phyloP scores from a whole-genome alignment of 495 filamentous ascomycete genomes.

The Tuber brumale region DNA sequence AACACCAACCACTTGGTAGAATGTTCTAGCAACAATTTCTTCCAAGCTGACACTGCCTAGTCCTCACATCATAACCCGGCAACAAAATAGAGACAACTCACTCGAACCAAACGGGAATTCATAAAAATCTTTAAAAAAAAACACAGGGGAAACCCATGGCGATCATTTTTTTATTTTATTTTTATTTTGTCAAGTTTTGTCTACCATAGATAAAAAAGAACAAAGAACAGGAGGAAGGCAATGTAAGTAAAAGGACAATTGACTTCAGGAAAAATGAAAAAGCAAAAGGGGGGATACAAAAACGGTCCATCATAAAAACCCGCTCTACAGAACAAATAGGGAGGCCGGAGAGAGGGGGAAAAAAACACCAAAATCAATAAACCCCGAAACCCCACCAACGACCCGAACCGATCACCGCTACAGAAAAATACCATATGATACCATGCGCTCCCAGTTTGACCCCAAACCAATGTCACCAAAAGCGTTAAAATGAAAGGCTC shows the following conservation, averaged over 20 bases:
- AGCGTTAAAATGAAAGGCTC: background rate
- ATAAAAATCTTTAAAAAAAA: background rate
- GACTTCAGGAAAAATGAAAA: conserved; percentile 13
- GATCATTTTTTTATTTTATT: background rate
- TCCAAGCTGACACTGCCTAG: conserved; percentile 1
- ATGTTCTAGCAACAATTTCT: conserved; percentile 39
- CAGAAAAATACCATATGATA: conserved; percentile 8
- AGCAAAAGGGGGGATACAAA: conserved; percentile 13
- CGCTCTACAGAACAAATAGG: conserved; percentile 30
- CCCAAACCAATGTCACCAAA: background rate
- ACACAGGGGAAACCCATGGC: background rate
- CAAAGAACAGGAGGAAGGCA: conserved; percentile 6
- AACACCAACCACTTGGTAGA: conserved; percentile 24
- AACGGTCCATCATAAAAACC: conserved; percentile 9
- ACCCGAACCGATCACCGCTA: conserved; percentile 21
- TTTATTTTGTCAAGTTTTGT: conserved; percentile 11
- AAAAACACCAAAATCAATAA: conserved; percentile 21
- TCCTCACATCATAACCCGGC: background rate
- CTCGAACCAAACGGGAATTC: background rate
- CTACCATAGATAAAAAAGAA: conserved; percentile 21
- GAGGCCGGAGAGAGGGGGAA: conserved; percentile 9
- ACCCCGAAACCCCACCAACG: conserved; percentile 35
- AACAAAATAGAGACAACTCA: background rate
- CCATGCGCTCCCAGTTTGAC: conserved; percentile 9
- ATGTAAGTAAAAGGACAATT: conserved; percentile 13